Evolutionary conservation across 192 early-diverging fungal species (phyloP), one percentile per base, ranked within the genome.

Genomic region (Pilaira anomala): DNA sequence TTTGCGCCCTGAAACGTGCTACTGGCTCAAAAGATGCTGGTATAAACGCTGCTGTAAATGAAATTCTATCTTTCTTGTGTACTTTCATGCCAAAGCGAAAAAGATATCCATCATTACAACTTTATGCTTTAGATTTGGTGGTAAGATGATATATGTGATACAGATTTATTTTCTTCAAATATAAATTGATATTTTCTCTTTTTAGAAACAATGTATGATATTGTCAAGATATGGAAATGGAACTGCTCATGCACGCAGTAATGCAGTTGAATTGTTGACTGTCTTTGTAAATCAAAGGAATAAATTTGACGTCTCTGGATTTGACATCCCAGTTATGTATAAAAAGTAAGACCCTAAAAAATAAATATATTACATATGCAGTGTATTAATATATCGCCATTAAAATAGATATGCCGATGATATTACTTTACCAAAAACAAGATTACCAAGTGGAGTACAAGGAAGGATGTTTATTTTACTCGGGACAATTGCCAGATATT

Each of bases 51-150:
- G 76, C 77, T 5, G 33, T 36, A 3, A 36, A 5, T 9, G 33
- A 36, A 72, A 80, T 18, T 58, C 64, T 6, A 71, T 54, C 7
- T 64, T 81, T 8, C 69, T 83, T 13, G 79, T 79, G 36, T 81
- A 81, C 50, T 62, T 79, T 28, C 65, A 69, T 13, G 55, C 69
- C 30, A 79, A 71, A 57, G 71, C 79, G 49, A 65, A 62, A 55
- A 70, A 69, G 12, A 67, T 69, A 19, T 61, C 50, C 2, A 33
- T 46, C 67, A 4, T 57, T 77, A 19, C 62, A 74, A 29, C 68
- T 70, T 6, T 77, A 73, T 53, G 65, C 72, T 30, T 12, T 63
- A 4, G 67, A 66, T 12, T 78, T 78, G 28, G 80, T 78, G 68
- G 78, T 65, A 73, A 41, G 12, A 58, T 59, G 67, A 72, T 29